Percentiles rank a stretch among this genome's conserved stretches.
Evolutionary conservation across 2,329 filamentous ascomycete genomes (phyloP).

Genomic region (Fusarium luffae): DNA sequence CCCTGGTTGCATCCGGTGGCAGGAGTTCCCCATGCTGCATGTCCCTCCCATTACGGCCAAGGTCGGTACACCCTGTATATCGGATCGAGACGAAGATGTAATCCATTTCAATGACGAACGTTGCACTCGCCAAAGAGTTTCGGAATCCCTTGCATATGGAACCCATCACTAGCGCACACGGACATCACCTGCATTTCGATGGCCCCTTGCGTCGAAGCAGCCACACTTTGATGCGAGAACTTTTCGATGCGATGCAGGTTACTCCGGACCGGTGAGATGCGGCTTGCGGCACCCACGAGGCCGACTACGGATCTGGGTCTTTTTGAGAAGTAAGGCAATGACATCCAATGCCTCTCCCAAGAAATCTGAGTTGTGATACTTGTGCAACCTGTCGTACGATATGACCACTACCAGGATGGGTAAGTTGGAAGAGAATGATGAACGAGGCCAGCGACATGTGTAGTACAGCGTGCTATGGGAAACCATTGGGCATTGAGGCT

Average conservation of each 20-base stretch:
- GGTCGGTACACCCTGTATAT: slow-evolving; percentile 4
- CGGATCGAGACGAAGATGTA: slow-evolving; percentile 3
- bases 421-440: slow-evolving; percentile 5
- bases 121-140: slow-evolving; percentile 19
- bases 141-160: slow-evolving; percentile 36
- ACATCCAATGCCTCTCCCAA: background rate
- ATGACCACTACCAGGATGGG: background rate
- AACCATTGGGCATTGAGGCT: slow-evolving; percentile 37
- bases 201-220: slow-evolving; percentile 34
- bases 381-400: slow-evolving; percentile 26
- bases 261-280: slow-evolving; percentile 30
- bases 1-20: slow-evolving; percentile 1
- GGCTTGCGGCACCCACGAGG: slow-evolving; percentile 10
- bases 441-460: slow-evolving; percentile 28
- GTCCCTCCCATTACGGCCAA: slow-evolving; percentile 22
- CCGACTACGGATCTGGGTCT: slow-evolving; percentile 1
- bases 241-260: slow-evolving; percentile 26
- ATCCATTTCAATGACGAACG: background rate
- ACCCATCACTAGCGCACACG: slow-evolving; percentile 1
- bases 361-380: slow-evolving; percentile 26
- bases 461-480: slow-evolving; percentile 21
- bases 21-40: slow-evolving; percentile 18
- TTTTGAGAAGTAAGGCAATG: slow-evolving; percentile 4
- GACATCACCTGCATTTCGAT: slow-evolving; percentile 7
- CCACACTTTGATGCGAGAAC: slow-evolving; percentile 19